Evolutionary conservation across 1,284 basidiomycete species (phyloP).

Genomic region (Melampsora americana): DNA sequence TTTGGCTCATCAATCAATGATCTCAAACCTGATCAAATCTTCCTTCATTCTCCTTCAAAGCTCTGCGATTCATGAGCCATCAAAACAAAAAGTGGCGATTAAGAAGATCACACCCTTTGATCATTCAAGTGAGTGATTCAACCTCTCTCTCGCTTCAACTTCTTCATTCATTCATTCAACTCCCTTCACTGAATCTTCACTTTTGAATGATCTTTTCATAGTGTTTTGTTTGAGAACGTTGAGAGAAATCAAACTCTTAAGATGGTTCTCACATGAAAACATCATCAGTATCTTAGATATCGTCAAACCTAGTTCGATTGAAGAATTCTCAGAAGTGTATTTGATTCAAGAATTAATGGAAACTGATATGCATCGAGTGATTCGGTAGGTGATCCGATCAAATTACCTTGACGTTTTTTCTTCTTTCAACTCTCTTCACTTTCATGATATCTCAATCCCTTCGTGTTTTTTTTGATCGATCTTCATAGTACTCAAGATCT

Average conservation of each 20-base stretch:
- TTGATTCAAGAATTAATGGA: constrained; percentile 52
- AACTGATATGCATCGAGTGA: constrained; percentile 51
- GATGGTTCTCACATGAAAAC: constrained; percentile 89
- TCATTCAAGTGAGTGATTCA: constrained; percentile 26
- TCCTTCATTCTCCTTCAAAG: neutral
- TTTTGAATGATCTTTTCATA: too few species aligned
- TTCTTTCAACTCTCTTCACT: too few species aligned
- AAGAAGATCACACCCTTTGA: constrained; percentile 45
- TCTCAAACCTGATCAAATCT: neutral
- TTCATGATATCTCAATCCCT: too few species aligned
- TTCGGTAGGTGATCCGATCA: constrained; percentile 44
- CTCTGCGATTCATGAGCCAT: constrained; percentile 41
- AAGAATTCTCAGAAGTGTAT: constrained; percentile 49
- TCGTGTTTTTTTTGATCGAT: neutral
- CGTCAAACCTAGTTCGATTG: constrained; percentile 47
- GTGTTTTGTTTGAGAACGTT: constrained; percentile 44
- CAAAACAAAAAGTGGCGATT: constrained; percentile 43
- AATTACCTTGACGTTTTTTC: too few species aligned
- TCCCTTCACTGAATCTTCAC: too few species aligned
- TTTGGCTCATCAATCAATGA: neutral
- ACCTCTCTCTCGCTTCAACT: neutral
- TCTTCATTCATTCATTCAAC: too few species aligned
- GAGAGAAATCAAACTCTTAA: constrained; percentile 61
- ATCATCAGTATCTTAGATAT: constrained; percentile 61
- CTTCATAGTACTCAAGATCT: constrained; percentile 51